phyloP scores from a whole-genome alignment of 1,284 basidiomycete species.

The Rhodotorula sp. region DNA sequence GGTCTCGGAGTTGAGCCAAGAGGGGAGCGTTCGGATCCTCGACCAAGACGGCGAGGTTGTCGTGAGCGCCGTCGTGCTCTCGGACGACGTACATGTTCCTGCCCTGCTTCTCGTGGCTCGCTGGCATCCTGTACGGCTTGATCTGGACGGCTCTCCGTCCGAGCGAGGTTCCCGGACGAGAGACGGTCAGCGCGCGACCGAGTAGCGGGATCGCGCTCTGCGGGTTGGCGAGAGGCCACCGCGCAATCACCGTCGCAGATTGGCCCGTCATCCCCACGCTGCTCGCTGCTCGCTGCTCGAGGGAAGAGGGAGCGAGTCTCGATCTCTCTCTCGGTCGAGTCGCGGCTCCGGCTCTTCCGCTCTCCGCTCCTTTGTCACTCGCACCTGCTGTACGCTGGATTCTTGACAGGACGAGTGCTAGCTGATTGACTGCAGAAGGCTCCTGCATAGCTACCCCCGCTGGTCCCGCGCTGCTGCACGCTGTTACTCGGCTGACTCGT shows the following conservation, averaged over 20 bases:
- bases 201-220: constrained; percentile 25
- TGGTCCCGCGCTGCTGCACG: no score
- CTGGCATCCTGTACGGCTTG: constrained; percentile 24
- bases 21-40: constrained; percentile 30
- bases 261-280: neutral
- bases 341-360: no score
- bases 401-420: no score
- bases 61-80: constrained; percentile 7
- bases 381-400: no score
- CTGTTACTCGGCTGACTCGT: no score
- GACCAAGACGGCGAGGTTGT: constrained; percentile 31
- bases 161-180: constrained; percentile 1
- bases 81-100: constrained; percentile 38
- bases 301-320: no score
- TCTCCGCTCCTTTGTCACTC: no score
- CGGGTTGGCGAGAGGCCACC: constrained; percentile 33
- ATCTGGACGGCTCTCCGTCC: constrained; percentile 31
- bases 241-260: constrained; percentile 28
- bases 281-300: no score
- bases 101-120: constrained; percentile 6
- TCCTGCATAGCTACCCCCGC: no score
- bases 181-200: constrained; percentile 30
- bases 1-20: neutral
- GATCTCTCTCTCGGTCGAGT: no score
- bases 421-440: no score